Evolutionary conservation across 2,329 filamentous ascomycete species (phyloP), one percentile per base, ranked within the genome.

Genomic region (Leptosphaerulina australis): DNA sequence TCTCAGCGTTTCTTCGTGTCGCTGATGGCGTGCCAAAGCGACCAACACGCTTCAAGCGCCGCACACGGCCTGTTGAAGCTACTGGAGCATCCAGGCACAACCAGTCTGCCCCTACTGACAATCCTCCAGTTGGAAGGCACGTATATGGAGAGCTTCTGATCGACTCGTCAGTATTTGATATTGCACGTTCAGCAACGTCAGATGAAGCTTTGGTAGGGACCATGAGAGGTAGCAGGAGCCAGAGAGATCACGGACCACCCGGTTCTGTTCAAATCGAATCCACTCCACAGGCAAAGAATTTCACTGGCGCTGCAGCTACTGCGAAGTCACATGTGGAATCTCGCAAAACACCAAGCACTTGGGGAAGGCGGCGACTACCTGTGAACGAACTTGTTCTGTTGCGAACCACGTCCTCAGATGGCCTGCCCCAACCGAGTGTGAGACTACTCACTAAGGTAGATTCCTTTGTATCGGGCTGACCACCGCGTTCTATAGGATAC

Each of bases 401-500:
- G 20, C 63, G 66, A 41, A 64, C 62, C 3, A 62, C 64, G n/a
- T 63, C 65, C 40, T 56, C 53, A 28, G 56, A 63, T 55, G 63
- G 65, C 35, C 48, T 69, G 10, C 61, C 66, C 25, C 46, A 50
- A 21, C 63, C 59, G 40, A 45, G 51, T 60, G 67, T 71, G 64
- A 55, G 66, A 31, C 17, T 7, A 8, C 22, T 2, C 12, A 22
- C 17, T 6, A 30, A 44, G 21, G 29, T 25, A 25, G n/a, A 15
- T 35, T 18, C 14, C 9, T 3, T 28, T 15, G 22, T 8, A 9
- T 24, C n/a, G 11, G 21, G 21, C 38, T 46, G 18, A 38, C 7
- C 5, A 36, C 7, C 3, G 6, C n/a, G 10, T 40, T 26, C 43
- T 29, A 6, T 41, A 71, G 68, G 54, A 60, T 24, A 38, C 38